These are phyloP conservation scores for Pythium aphanidermatum DNA, from an alignment of 352 stramenopile species.

Conservation along the genomic window DNA sequence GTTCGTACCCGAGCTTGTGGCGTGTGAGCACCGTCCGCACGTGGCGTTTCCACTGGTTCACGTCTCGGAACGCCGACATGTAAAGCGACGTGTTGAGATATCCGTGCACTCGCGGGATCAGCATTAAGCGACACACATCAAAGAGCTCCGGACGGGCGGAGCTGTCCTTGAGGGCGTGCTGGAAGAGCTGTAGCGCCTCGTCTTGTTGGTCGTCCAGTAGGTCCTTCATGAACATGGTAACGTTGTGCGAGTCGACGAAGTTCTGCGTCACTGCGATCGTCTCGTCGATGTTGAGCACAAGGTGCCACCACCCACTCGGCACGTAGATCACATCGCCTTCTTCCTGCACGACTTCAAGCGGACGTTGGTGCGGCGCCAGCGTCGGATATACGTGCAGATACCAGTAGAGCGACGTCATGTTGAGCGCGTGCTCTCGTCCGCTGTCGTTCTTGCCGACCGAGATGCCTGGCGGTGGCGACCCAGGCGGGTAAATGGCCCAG, in stretches of 20 bases:
- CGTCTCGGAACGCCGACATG: conserved; percentile 44
- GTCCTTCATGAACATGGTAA: conserved; percentile 66
- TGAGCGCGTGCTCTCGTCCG: conserved; percentile 49
- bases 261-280: conserved; percentile 97
- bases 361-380: conserved; percentile 59
- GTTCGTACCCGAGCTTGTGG: conserved; percentile 24
- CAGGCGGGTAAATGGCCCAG: conserved; percentile 94
- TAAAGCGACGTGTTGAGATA: conserved; percentile 64
- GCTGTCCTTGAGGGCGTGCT: conserved; percentile 36
- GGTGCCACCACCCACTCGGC: conserved; percentile 96
- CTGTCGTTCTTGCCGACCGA: conserved; percentile 41
- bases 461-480: conserved; percentile 64
- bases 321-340: conserved; percentile 96
- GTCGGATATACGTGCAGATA: conserved; percentile 85
- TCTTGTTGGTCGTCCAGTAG: conserved; percentile 57
- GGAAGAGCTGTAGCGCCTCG: conserved; percentile 45
- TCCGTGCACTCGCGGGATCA: conserved; percentile 48
- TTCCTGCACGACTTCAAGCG: conserved; percentile 84
- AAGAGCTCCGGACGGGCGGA: conserved; percentile 44
- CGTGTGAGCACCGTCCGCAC: conserved; percentile 53
- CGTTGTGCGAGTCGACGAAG: conserved; percentile 86
- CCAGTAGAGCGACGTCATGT: conserved; percentile 82
- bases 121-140: conserved; percentile 59
- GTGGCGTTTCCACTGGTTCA: conserved; percentile 50
- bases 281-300: conserved; percentile 93